phyloP scores from a whole-genome alignment of 768 basidiomycete species.

The Suillus weaverae region DNA sequence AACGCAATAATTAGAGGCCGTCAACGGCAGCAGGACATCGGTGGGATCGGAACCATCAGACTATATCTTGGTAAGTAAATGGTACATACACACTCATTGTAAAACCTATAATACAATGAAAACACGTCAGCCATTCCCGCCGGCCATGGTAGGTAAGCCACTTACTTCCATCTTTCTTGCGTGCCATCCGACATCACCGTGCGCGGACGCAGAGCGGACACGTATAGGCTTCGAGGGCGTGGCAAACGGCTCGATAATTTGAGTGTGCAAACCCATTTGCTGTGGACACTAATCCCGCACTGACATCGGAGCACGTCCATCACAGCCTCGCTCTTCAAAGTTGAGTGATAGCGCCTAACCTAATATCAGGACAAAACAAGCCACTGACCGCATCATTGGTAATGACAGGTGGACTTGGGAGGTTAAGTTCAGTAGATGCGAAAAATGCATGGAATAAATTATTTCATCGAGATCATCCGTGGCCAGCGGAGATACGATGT shows the following conservation, averaged over 20 bases:
- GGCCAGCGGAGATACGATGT: constrained; percentile 75
- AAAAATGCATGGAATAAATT: constrained; percentile 76
- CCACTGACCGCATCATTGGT: constrained; percentile 63
- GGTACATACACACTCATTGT: constrained; percentile 84
- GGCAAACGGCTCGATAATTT: background rate
- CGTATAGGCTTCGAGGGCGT: no score
- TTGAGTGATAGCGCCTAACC: constrained; percentile 58
- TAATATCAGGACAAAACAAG: constrained; percentile 79
- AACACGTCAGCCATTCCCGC: constrained; percentile 2
- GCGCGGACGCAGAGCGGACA: no score
- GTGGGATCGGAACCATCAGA: background rate
- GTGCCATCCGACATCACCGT: constrained; percentile 69
- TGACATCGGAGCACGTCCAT: constrained; percentile 73
- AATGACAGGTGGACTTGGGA: constrained; percentile 77
- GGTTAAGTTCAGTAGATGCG: constrained; percentile 68
- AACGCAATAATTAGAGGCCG: background rate
- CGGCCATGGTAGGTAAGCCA: constrained; percentile 12
- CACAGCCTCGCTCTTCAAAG: constrained; percentile 65
- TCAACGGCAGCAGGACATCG: background rate
- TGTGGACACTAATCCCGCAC: background rate
- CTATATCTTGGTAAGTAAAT: constrained; percentile 86
- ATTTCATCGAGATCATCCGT: constrained; percentile 66
- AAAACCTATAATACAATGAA: constrained; percentile 52
- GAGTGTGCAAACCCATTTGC: no score
- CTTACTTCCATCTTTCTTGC: constrained; percentile 94